These are phyloP conservation scores for Westerdykella sp. DNA, from an alignment of 2,329 filamentous ascomycete genomes.

Conservation along the genomic window DNA sequence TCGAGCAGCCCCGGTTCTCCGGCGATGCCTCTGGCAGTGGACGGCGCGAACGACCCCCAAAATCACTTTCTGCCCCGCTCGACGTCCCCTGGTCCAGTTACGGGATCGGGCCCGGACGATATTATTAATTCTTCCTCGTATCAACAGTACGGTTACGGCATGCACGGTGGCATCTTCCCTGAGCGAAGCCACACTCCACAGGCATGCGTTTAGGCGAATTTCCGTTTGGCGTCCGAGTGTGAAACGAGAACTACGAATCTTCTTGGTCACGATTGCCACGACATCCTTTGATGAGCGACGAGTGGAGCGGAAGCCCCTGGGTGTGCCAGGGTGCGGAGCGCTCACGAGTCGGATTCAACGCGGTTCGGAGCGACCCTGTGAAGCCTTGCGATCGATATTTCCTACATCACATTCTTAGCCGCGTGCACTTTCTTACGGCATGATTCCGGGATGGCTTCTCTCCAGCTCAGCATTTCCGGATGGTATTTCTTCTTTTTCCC, in stretches of 20 bases:
- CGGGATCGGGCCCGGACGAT: conserved; percentile 37
- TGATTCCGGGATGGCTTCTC: conserved; percentile 11
- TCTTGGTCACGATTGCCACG: conserved; percentile 31
- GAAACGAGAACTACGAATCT: conserved; percentile 23
- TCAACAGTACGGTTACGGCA: conserved; percentile 38
- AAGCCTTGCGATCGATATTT: conserved; percentile 15
- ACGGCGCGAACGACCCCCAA: conserved; percentile 22
- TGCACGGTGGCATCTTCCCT: conserved; percentile 41
- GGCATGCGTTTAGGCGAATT: conserved; percentile 27
- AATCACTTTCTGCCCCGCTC: conserved; percentile 35
- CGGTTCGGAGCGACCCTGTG: conserved; percentile 26
- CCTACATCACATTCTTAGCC: background rate
- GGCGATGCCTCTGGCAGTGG: conserved; percentile 27
- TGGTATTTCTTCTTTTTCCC: conserved; percentile 26
- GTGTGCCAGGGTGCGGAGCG: conserved; percentile 17
- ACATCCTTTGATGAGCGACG: conserved; percentile 23
- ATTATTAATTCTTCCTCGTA: conserved; percentile 30
- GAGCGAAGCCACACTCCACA: conserved; percentile 43
- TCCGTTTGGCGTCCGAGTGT: conserved; percentile 5
- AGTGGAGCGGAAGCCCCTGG: conserved; percentile 32
- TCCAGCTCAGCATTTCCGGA: conserved; percentile 33
- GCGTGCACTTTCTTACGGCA: conserved; percentile 1
- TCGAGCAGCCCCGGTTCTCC: conserved; percentile 35
- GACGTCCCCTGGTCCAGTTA: conserved; percentile 39
- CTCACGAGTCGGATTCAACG: conserved; percentile 30